Conservation (phyloP, 257 asterid species). For the Gentiana macrophylla region DNA sequence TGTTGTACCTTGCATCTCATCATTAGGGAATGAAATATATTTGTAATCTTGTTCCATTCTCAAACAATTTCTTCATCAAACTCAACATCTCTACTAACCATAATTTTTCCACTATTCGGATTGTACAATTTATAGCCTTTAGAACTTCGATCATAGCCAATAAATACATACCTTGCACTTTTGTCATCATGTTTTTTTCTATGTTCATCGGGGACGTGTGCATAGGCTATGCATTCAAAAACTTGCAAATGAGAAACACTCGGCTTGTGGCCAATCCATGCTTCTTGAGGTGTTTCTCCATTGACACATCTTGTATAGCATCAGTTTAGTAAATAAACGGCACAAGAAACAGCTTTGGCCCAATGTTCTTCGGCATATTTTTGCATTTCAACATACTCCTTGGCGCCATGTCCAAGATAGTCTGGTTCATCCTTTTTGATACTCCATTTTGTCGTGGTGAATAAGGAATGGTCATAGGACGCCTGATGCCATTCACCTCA, state of each 20-base stretch:
- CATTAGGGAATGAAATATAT: neutral
- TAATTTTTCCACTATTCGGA: neutral
- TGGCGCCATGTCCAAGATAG: neutral
- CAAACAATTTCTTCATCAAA: neutral
- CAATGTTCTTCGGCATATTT: neutral
- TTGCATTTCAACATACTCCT: neutral
- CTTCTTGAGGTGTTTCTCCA: neutral
- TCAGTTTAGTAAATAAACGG: neutral
- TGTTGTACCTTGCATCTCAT: neutral
- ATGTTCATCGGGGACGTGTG: neutral
- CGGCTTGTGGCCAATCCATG: neutral
- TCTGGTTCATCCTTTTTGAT: neutral
- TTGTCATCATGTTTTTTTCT: neutral
- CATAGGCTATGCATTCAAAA: neutral
- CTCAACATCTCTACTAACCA: neutral
- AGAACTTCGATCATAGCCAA: neutral
- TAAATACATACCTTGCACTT: neutral
- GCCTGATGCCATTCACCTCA: neutral
- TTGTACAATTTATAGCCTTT: neutral
- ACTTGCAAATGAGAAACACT: neutral
- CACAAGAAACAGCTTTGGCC: neutral
- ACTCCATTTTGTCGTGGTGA: neutral
- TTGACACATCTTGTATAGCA: neutral
- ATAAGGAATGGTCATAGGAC: neutral
- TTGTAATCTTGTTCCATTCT: neutral